These are phyloP conservation scores for Calonectria naviculata DNA, from an alignment of 2,329 filamentous ascomycete species.

Conservation along the genomic window DNA sequence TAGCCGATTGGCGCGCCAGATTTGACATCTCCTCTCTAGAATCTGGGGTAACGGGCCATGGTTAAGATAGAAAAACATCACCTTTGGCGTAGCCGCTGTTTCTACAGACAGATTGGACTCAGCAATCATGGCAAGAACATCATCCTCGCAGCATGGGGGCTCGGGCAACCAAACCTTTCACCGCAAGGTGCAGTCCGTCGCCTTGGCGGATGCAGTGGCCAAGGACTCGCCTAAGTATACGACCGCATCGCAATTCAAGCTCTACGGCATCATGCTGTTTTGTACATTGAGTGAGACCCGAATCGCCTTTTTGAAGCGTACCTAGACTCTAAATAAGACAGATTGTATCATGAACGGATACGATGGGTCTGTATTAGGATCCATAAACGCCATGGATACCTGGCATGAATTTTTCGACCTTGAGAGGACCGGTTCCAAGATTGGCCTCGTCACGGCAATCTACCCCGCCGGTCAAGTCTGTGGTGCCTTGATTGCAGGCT, in stretches of 20 bases:
- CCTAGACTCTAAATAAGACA: background rate
- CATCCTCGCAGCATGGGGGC: background rate
- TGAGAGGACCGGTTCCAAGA: constrained; percentile 24
- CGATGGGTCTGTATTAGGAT: constrained; percentile 34
- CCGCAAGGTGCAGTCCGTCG: background rate
- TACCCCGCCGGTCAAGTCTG: constrained; percentile 6
- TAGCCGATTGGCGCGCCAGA: background rate
- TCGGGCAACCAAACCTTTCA: background rate
- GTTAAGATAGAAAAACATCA: background rate
- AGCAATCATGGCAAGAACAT: background rate
- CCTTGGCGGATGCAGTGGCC: constrained; percentile 3
- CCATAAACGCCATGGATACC: constrained; percentile 34
- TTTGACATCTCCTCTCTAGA: background rate
- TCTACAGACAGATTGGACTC: background rate
- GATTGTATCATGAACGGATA: constrained; percentile 13
- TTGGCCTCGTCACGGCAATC: constrained; percentile 1
- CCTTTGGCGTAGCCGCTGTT: background rate
- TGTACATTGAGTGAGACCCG: background rate
- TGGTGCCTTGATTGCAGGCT: background rate
- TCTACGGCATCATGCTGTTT: constrained; percentile 6
- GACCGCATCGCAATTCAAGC: background rate
- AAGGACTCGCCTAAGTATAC: constrained; percentile 1
- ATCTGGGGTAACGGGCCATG: background rate
- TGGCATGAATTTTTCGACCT: constrained; percentile 33
- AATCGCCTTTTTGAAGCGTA: background rate